A percentile compares a stretch with the other conserved stretches of the same genome.
Conservation (phyloP, 345 rosid genomes). For the Eucalyptus fibrosa region DNA sequence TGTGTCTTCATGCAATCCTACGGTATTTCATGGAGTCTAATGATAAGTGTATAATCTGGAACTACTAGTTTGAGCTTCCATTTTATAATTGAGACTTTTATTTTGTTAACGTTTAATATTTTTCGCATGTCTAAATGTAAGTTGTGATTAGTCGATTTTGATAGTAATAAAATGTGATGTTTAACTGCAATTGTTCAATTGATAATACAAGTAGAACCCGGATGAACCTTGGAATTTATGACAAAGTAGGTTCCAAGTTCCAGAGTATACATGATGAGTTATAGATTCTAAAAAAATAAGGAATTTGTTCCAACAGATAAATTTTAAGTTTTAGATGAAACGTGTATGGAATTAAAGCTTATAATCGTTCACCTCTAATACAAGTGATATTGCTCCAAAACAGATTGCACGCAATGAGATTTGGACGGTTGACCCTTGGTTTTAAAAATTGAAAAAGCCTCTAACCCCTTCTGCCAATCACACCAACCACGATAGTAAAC, state of each 20-base stretch:
- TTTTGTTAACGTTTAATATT: accelerated
- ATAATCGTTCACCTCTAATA: too few relatives aligned
- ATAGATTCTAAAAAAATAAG: too few relatives aligned
- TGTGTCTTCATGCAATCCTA: too few relatives aligned
- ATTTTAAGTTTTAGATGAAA: too few relatives aligned
- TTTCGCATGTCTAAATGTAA: accelerated
- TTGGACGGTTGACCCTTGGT: accelerated
- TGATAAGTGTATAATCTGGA: accelerated
- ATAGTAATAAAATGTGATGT: too few relatives aligned
- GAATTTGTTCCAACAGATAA: accelerated
- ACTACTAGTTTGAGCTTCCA: accelerated
- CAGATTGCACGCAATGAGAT: not conserved
- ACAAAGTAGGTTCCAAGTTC: accelerated
- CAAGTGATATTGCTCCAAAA: not conserved
- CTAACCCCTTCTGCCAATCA: not conserved
- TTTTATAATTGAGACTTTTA: too few relatives aligned
- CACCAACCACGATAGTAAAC: not conserved
- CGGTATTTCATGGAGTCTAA: accelerated
- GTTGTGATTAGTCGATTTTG: too few relatives aligned
- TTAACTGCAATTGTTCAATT: too few relatives aligned
- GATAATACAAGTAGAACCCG: accelerated
- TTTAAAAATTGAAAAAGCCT: not conserved
- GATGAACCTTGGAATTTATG: too few relatives aligned
- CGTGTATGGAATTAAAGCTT: accelerated
- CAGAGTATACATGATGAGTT: accelerated